These are phyloP conservation scores for Irpex lacteus DNA, from an alignment of 1,284 basidiomycete species.

Conservation along the genomic window DNA sequence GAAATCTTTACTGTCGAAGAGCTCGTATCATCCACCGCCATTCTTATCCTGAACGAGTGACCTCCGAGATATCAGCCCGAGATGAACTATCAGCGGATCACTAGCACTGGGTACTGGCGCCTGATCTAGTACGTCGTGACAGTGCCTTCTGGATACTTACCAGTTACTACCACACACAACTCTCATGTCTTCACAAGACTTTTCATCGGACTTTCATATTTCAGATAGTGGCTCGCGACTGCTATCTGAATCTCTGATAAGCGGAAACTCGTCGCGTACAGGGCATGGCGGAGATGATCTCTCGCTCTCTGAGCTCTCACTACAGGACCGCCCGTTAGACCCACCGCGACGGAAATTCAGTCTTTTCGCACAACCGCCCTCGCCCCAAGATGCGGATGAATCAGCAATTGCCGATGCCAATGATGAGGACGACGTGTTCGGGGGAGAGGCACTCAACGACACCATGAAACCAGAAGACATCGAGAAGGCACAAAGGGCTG, in stretches of 20 bases:
- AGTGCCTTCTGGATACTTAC: neutral
- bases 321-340: constrained; percentile 35
- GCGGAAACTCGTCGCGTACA: constrained; percentile 34
- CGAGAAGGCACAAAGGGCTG: constrained; percentile 27
- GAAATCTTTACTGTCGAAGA: too few species aligned
- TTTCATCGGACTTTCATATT: constrained; percentile 33
- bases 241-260: constrained; percentile 48
- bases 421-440: constrained; percentile 24
- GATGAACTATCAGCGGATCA: too few species aligned
- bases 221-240: constrained; percentile 41
- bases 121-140: neutral
- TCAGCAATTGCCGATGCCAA: constrained; percentile 28
- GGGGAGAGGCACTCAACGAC: constrained; percentile 20
- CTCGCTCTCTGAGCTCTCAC: constrained; percentile 60
- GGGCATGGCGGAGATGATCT: constrained; percentile 52
- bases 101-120: neutral
- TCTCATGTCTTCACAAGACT: constrained; percentile 18
- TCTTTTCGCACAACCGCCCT: constrained; percentile 36
- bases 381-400: constrained; percentile 16
- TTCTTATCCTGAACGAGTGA: too few species aligned
- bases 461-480: constrained; percentile 28
- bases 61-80: too few species aligned
- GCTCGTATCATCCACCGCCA: too few species aligned
- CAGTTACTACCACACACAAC: neutral
- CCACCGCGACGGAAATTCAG: constrained; percentile 33